These are phyloP conservation scores for Eimeria sp. DNA, from an alignment of 169 alveolate species.

Conservation along the genomic window DNA sequence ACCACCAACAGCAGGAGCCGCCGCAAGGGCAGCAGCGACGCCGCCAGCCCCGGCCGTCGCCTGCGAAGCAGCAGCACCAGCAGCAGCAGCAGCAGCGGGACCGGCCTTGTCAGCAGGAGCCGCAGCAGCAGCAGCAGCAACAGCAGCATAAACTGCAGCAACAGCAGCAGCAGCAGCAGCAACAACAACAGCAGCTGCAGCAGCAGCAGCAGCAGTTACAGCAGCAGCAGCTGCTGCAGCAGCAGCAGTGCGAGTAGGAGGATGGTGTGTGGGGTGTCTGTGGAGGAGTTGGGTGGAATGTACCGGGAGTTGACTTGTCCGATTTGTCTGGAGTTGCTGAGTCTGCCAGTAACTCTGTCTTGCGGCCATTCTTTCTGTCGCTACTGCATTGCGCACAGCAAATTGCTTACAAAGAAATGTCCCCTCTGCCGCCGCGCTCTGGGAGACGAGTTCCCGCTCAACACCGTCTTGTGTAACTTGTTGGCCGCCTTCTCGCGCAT, in stretches of 20 bases:
- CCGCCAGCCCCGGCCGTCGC: neutral
- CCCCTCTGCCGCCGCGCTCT: slow-evolving; percentile 94
- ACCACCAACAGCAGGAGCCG: too few species aligned
- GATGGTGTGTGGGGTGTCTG: neutral
- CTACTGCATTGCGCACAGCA: slow-evolving; percentile 92
- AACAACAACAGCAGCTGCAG: slow-evolving; percentile 32
- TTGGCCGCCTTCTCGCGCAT: slow-evolving; percentile 83
- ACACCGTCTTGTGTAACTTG: slow-evolving; percentile 91
- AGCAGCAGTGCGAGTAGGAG: neutral
- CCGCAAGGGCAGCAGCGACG: neutral
- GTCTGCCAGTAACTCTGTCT: slow-evolving; percentile 93
- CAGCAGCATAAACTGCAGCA: neutral
- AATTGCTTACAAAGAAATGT: slow-evolving; percentile 89
- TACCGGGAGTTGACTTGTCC: slow-evolving; percentile 93
- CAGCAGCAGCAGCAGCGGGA: slow-evolving; percentile 31
- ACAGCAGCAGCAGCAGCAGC: slow-evolving; percentile 15
- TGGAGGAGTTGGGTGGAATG: slow-evolving; percentile 42
- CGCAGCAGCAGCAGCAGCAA: neutral
- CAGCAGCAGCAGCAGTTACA: slow-evolving; percentile 25
- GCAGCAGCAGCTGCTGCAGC: slow-evolving; percentile 7
- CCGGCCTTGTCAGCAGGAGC: neutral
- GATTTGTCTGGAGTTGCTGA: slow-evolving; percentile 92
- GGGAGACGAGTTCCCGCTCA: slow-evolving; percentile 89
- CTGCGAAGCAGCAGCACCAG: slow-evolving; percentile 1
- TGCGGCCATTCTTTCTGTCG: slow-evolving; percentile 96